These are phyloP conservation scores for Hypoxylon sp. DNA, from an alignment of 2,329 filamentous ascomycete species.

Conservation along the genomic window DNA sequence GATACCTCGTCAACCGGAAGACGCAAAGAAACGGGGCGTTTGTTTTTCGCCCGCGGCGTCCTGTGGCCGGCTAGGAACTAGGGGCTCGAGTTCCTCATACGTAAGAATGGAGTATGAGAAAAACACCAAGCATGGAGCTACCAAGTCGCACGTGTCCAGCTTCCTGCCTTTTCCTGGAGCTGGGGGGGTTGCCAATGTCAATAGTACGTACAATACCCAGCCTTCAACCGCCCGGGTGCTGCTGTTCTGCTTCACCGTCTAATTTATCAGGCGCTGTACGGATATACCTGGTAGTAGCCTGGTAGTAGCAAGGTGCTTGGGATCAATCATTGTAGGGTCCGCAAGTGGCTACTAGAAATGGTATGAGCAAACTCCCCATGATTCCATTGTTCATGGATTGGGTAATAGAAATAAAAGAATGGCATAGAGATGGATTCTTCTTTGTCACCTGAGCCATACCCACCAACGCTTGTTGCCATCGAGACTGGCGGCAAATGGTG, in stretches of 20 bases:
- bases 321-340: constrained; percentile 20
- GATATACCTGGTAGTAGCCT: not conserved
- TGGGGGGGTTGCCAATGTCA: constrained; percentile 28
- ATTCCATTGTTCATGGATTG: constrained; percentile 58
- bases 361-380: constrained; percentile 40
- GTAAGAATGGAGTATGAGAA: constrained; percentile 39
- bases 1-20: constrained; percentile 25
- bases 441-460: constrained; percentile 57
- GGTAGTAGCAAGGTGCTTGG: constrained; percentile 15
- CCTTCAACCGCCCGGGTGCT: constrained; percentile 18
- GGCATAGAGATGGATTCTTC: constrained; percentile 51
- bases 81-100: constrained; percentile 36
- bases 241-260: constrained; percentile 41
- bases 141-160: constrained; percentile 35
- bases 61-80: constrained; percentile 6
- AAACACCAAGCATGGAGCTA: constrained; percentile 41
- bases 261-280: constrained; percentile 36
- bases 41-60: constrained; percentile 33
- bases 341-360: constrained; percentile 34
- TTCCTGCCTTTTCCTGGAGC: constrained; percentile 22
- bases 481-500: constrained; percentile 45
- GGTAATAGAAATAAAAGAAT: constrained; percentile 66
- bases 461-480: constrained; percentile 44
- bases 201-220: constrained; percentile 29
- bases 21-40: constrained; percentile 24